A percentile compares a stretch with the other conserved stretches of the same genome.
phyloP scores from a whole-genome alignment of 2,329 filamentous ascomycete species.

The Penicillium digitatum region DNA sequence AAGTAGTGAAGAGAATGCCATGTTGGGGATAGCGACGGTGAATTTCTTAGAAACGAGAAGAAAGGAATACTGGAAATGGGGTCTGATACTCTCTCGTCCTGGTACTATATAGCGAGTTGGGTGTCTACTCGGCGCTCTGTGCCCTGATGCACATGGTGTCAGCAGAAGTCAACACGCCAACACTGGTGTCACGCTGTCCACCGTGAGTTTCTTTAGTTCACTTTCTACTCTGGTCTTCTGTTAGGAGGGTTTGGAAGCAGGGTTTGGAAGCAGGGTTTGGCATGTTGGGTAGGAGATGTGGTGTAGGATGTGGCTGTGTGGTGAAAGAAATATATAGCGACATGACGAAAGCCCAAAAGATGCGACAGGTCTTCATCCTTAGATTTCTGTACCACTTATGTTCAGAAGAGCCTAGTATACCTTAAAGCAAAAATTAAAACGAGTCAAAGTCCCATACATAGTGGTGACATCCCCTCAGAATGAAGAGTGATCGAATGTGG shows the following conservation, averaged over 20 bases:
- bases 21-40: neutral
- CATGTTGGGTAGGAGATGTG: neutral
- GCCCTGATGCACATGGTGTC: conserved; percentile 4
- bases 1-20: neutral
- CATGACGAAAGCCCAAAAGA: too few relatives aligned
- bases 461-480: neutral
- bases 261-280: neutral
- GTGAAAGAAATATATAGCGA: neutral
- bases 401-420: too few relatives aligned
- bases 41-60: neutral
- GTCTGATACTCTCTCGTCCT: neutral
- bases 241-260: neutral
- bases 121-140: neutral
- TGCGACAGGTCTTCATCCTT: too few relatives aligned
- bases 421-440: too few relatives aligned
- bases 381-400: too few relatives aligned
- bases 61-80: neutral
- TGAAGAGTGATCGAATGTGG: neutral
- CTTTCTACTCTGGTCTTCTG: neutral
- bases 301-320: too few relatives aligned
- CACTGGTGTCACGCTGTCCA: neutral
- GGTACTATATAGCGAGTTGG: neutral
- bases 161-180: conserved; percentile 1
- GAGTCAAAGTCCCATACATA: too few relatives aligned
- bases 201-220: neutral